Base-by-base conservation (phyloP, 306 rosid species). In the Alnus glutinosa region DNA sequence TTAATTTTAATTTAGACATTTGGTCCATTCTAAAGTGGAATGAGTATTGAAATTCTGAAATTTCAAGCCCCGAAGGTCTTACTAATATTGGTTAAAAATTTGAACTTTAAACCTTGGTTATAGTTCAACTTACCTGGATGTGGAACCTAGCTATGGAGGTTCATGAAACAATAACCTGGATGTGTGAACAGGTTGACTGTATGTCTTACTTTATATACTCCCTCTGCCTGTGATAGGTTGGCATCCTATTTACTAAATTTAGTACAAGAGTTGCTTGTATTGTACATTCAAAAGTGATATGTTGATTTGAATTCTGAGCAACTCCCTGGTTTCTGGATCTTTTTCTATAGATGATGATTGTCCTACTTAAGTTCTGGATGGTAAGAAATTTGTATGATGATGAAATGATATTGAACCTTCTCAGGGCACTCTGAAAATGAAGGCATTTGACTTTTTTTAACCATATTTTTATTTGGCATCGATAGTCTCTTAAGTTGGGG, bases 21-120 rank as follows among this genome's bases (percentile, higher is more conserved):
- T 71, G 81, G 47, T 37, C 50, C 73, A 71, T 70, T 64, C 75
- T 16, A 36, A 69, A 72, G 79, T 70, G 48, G 71, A 78, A 15
- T 67, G 42, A 76, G 71, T 55, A 71, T 51, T 15, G 9, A 30
- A 52, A 50, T 78, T 61, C 1, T 62, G 44, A 1, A 30, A 30
- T 61, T 61, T 28, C 68, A 61, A 61, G 68, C 23, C 18, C 3
- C 30, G 68, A 9, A 4, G 12, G 42, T 61, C 32, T 61, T 61
- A 32, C 8, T 30, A 4, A 34, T 11, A 28, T 61, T 9, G 68
- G 44, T 12, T n/a, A 23, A 23, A 15, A 14, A 14, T 32, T 61
- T 30, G 68, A 32, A 28, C 18, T 10, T 61, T 10, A 11, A 5
- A 23, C 28, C 28, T 23, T 23, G 28, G 28, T 23, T 23, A 23